Base-by-base conservation (phyloP, 2,329 filamentous ascomycete species). In the Ascocoryne sarcoides region DNA sequence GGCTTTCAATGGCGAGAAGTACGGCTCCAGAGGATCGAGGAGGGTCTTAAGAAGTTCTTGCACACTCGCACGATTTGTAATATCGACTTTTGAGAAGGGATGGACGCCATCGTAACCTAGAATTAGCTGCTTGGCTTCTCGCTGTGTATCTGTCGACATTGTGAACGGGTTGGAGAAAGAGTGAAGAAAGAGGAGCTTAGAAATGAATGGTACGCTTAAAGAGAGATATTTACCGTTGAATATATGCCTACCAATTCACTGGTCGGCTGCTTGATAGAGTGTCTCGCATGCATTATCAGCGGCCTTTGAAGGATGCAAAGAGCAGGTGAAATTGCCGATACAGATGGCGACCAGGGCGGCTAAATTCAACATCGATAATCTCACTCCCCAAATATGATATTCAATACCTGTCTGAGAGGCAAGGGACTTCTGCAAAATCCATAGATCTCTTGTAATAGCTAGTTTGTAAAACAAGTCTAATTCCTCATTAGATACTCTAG, bases 21-120 rank as follows among this genome's bases (percentile, higher is more conserved):
- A 84, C 2, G 78, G 73, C 44, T 79, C 68, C 4, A 89, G 67
- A 7, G 84, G 83, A 52, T 84, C 78, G 18, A 89, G 72, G 8
- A 89, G 66, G 3, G 76, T 71, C 28, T 65, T 63, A 10, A 82
- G 69, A 9, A 80, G 74, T 36, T 73, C 62, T 51, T 82, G 76
- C n/a, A 82, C 71, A 2, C 71, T 75, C 18, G 63, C 57, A 16
- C 71, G 67, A 56, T 73, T 66, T 20, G 62, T 60, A 34, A 79
- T 65, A 17, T 66, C 54, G 36, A 76, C 65, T 43, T 64, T 60
- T 28, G 70, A 66, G 58, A 79, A 79, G 15, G 75, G 73, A 50
- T 79, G 75, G n/a, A 61, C 53, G 44, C 60, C 65, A 46, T 65
- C 51, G 54, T 76, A 76, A 49, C 72, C 73, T 4, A 79, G 62